These are phyloP conservation scores for Volvox africanus DNA, from an alignment of 139 green algal genomes.

Conservation along the genomic window DNA sequence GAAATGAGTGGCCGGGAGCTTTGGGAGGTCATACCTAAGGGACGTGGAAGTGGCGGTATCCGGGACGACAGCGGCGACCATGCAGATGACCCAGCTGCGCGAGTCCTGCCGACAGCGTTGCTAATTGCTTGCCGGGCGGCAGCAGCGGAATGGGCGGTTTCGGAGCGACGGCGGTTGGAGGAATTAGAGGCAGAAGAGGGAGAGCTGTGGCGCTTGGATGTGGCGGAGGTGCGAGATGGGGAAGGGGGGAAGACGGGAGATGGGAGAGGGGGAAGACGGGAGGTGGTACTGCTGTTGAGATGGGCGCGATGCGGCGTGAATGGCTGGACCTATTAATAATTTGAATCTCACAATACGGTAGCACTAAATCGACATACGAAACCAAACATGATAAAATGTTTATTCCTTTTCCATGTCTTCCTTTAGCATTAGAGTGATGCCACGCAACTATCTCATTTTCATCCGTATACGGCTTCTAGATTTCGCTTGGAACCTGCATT, in stretches of 20 bases:
- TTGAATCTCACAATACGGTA: no score
- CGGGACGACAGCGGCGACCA: neutral
- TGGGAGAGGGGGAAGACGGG: neutral
- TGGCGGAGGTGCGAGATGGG: constrained; percentile 15
- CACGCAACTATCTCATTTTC: no score
- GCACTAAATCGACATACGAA: no score
- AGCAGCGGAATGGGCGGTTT: neutral
- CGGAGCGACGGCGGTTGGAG: constrained; percentile 11
- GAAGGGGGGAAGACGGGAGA: neutral
- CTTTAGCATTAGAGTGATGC: no score
- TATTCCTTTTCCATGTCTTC: no score
- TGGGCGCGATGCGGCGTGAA: no score
- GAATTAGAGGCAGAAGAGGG: neutral
- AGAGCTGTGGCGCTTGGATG: constrained; percentile 34
- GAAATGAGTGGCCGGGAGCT: neutral
- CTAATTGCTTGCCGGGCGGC: neutral
- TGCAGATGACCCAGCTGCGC: neutral
- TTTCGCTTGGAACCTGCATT: no score
- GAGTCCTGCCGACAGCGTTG: constrained; percentile 17
- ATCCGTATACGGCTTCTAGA: no score
- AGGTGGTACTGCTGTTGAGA: no score
- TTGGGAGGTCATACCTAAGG: constrained; percentile 12
- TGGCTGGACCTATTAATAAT: no score
- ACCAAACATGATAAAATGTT: no score
- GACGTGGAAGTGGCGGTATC: no score